Evolutionary conservation across 139 green algal genomes (phyloP), one percentile per base, ranked within the genome.

Genomic region (Coelastrella sp.): DNA sequence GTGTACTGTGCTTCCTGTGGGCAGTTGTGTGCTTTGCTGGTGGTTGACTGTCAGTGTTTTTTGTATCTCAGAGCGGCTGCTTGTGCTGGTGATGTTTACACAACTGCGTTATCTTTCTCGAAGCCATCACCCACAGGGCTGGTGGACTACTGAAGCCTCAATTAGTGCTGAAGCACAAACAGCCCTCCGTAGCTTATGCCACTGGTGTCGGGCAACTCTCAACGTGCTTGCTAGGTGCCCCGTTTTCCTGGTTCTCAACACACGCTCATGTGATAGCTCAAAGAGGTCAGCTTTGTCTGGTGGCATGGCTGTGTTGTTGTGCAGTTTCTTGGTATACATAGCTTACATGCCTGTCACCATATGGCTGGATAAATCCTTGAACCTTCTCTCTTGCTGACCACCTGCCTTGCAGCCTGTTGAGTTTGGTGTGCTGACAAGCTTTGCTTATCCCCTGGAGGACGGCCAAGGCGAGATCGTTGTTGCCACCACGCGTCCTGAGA

Each of bases 381-480:
- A 71, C 8, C 61, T 71, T 71, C 11, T 71, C 11, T 71, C 10
- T 19, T 71, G 61, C 61, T 71, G 61, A 71, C 61, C 8, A 19
- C 10, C 61, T 71, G 61, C 61, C 11, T 59, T 83, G 85, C 91
- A 98, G 84, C 92, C 91, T 11, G 97, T 99, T 73, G 97, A 99
- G 95, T 99, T 99, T 95, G 98, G 98, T 19, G 96, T 97, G 17
- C 95, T 99, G 85, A 99, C 95, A 8, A 97, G 92, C 22, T 99
- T 99, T 93, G 97, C 97, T 0, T 99, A 99, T 93, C 95, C 94
- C 14, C 93, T 99, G 81, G 98, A 98, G 85, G 95, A 94, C 77
- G 96, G 95, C 74, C 77, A 7, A 58, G 96, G 94, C 7, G 96
- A 98, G 92, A 93, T 98, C 57, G 95, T 99, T 58, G 96, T 98